Percentiles rank a stretch among this genome's conserved stretches.
Evolutionary conservation across 306 rosid species (phyloP).

Genomic region (Echinosophora koreensis): DNA sequence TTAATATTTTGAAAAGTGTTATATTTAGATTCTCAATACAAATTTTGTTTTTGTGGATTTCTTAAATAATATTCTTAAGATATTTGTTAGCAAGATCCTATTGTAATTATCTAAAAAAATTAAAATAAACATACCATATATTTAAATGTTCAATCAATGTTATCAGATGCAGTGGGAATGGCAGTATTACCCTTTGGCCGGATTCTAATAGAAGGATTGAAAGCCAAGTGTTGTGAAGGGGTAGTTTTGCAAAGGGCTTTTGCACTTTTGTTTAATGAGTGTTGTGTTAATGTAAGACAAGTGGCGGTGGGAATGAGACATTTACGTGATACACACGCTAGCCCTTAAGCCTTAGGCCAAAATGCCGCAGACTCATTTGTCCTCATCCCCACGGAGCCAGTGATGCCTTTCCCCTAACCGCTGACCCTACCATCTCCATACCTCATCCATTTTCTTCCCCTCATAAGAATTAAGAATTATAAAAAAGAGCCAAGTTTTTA

Average conservation of each 20-base stretch:
- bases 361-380: conserved; percentile 41
- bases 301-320: conserved; percentile 45
- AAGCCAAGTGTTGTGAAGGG: conserved; percentile 21
- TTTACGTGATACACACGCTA: conserved; percentile 49
- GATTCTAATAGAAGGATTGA: neutral
- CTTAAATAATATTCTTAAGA: too few species aligned
- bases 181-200: conserved; percentile 13
- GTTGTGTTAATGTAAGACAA: conserved; percentile 35
- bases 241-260: neutral
- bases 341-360: neutral
- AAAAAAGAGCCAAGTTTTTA: too few species aligned
- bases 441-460: conserved; percentile 20
- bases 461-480: too few species aligned
- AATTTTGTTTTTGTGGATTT: too few species aligned
- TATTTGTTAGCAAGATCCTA: too few species aligned
- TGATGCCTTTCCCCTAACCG: conserved; percentile 18
- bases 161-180: neutral
- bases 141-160: neutral
- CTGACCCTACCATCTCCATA: conserved; percentile 45
- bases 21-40: too few species aligned
- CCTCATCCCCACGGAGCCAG: conserved; percentile 31
- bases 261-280: conserved; percentile 5
- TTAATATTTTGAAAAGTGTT: too few species aligned
- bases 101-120: too few species aligned
- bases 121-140: too few species aligned